A percentile compares a stretch with the other conserved stretches of the same genome.
These are phyloP conservation scores for Rutidosis leptorrhynchoides DNA, from an alignment of 129 eudicot species.

Conservation along the genomic window DNA sequence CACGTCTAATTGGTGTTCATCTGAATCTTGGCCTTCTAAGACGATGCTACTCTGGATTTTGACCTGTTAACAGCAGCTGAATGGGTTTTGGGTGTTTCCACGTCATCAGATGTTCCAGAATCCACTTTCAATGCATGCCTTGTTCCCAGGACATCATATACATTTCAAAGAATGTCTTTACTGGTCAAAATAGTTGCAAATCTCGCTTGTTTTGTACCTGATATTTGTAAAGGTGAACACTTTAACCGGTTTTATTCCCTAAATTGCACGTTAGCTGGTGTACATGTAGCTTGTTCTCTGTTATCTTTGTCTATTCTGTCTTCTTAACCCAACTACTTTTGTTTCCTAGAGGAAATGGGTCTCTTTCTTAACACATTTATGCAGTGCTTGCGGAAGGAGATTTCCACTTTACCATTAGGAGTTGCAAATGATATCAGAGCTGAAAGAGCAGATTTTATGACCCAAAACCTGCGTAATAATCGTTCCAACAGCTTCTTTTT, in stretches of 20 bases:
- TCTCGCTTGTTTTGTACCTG: constrained; percentile 88
- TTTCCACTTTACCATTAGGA: constrained; percentile 35
- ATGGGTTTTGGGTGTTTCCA: constrained; percentile 52
- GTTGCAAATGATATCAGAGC: constrained; percentile 34
- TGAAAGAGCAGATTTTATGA: constrained; percentile 46
- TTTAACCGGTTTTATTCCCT: not conserved
- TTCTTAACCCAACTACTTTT: constrained; percentile 11
- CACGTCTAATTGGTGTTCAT: constrained; percentile 90
- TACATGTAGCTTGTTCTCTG: not conserved
- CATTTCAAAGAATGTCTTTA: constrained; percentile 88
- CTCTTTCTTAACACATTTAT: constrained; percentile 69
- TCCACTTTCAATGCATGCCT: constrained; percentile 50
- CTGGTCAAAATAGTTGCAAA: constrained; percentile 93
- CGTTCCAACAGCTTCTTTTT: constrained; percentile 8
- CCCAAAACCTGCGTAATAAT: constrained; percentile 67
- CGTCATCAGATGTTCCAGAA: constrained; percentile 43
- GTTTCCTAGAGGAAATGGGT: constrained; percentile 71
- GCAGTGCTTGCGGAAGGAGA: constrained; percentile 56
- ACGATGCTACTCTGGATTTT: constrained; percentile 74
- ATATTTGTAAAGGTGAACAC: constrained; percentile 76
- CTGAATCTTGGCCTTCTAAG: constrained; percentile 64
- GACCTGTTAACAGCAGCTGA: constrained; percentile 64
- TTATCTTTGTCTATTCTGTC: not conserved
- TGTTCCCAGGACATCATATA: constrained; percentile 67
- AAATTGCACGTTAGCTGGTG: not conserved